Conservation (phyloP, 495 filamentous ascomycete genomes). For the Paragyromitra xinjiangensis region DNA sequence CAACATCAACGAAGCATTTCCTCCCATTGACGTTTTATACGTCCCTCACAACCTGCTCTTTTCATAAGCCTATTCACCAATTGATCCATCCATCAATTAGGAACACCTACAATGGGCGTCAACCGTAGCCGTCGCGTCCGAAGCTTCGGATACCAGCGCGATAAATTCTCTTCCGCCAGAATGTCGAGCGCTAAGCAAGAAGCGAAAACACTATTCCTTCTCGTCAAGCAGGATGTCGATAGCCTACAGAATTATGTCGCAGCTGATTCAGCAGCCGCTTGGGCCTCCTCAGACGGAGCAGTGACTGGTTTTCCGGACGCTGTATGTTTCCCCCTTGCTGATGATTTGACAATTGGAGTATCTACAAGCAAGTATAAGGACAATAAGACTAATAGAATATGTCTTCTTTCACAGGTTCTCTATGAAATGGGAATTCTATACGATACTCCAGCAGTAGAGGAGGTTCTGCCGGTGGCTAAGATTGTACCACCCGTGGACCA, state of each 20-base stretch:
- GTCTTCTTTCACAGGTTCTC: constrained; percentile 6
- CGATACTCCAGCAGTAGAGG: constrained; percentile 16
- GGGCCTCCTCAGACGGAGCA: background rate
- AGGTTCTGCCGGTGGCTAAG: background rate
- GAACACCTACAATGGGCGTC: constrained; percentile 27
- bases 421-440: constrained; percentile 45
- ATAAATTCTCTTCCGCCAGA: constrained; percentile 22
- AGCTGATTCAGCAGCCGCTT: background rate
- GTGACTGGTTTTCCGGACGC: constrained; percentile 1
- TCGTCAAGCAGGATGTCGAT: constrained; percentile 14
- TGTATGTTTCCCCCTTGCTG: constrained; percentile 7
- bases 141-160: background rate
- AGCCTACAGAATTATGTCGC: background rate
- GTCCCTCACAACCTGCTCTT: background rate
- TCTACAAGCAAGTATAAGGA: background rate
- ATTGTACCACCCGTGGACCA: background rate
- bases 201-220: constrained; percentile 3
- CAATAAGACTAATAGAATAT: background rate
- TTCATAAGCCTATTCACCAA: background rate
- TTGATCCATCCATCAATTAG: background rate
- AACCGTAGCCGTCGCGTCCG: constrained; percentile 17
- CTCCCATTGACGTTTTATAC: background rate
- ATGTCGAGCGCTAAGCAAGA: constrained; percentile 5
- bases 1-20: background rate
- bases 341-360: background rate